These are phyloP conservation scores for Anacardium occidentale DNA, from an alignment of 345 rosid genomes.

Conservation along the genomic window DNA sequence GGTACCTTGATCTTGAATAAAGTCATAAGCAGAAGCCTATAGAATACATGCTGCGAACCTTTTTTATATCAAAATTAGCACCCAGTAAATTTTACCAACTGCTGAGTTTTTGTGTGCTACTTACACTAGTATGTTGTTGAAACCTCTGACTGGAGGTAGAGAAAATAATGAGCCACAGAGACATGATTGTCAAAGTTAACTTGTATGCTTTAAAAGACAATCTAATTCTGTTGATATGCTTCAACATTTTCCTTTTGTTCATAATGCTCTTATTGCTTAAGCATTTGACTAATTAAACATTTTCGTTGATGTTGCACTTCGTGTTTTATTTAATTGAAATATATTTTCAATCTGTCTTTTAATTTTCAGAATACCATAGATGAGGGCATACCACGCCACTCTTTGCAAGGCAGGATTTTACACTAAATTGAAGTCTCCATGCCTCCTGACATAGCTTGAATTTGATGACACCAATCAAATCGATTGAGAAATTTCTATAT, in stretches of 20 bases:
- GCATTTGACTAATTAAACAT: not conserved
- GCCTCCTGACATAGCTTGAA: slow-evolving; percentile 7
- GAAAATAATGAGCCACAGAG: not conserved
- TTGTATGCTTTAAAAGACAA: not conserved
- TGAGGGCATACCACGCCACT: slow-evolving; percentile 62
- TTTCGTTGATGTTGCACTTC: not conserved
- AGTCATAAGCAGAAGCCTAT: not conserved
- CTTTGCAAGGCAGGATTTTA: slow-evolving; percentile 59
- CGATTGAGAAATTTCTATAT: not conserved
- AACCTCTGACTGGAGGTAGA: not conserved
- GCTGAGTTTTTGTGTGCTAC: not conserved
- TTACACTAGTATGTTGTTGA: not conserved
- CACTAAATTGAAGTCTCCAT: slow-evolving; percentile 52
- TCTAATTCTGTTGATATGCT: not conserved
- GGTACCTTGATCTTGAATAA: slow-evolving; percentile 12
- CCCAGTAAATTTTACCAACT: not conserved
- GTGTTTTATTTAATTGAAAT: not conserved
- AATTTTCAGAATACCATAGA: slow-evolving; percentile 57
- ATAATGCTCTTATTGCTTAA: not conserved
- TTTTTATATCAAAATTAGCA: too few species aligned
- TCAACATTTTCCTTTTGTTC: not conserved
- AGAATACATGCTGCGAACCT: not conserved
- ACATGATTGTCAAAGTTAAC: too few species aligned
- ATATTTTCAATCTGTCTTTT: not conserved
- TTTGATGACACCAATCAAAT: not conserved